Evolutionary conservation across 805 yeast species (phyloP), one percentile per base, ranked within the genome.

Genomic region (Yamadazyma tumulicola): DNA sequence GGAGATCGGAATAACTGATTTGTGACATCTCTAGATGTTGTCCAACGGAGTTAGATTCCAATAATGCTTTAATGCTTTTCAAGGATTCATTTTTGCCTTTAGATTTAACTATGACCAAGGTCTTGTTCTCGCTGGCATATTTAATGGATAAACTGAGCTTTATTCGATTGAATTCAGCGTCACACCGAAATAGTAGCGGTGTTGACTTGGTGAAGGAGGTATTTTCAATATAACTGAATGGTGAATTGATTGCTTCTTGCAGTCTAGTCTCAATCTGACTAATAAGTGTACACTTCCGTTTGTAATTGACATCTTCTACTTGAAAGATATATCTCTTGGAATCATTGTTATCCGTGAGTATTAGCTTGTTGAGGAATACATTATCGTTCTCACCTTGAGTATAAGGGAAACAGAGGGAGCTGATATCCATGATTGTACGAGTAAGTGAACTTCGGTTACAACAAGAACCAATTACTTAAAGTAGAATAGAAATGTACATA

Each of bases 361-460:
- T 34, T 3, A 61, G 29, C 26, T 47, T 50, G 28, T 49, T 47
- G 18, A 64, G 48, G 2, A 38, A 23, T 5, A 55, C 47, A 11
- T 35, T 28, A 15, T 43, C 39, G 4, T 26, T 16, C 8, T 31
- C 30, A 7, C 48, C 39, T 29, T 45, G 49, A 10, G 25, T 26
- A 36, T 52, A 59, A 8, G 67, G 67, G 22, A 63, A 59, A 7
- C n/a, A n/a, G n/a, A n/a, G n/a, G n/a, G n/a, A n/a, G n/a, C n/a
- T n/a, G n/a, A n/a, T n/a, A n/a, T n/a, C n/a, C n/a, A n/a, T n/a
- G n/a, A n/a, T n/a, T n/a, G n/a, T n/a, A n/a, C n/a, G n/a, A n/a
- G n/a, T n/a, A n/a, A n/a, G n/a, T n/a, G n/a, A n/a, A n/a, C n/a
- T n/a, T n/a, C n/a, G n/a, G n/a, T n/a, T n/a, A n/a, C n/a, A n/a